Base-by-base conservation (phyloP, 1,284 basidiomycete species). In the Cryptococcus jaspeensis region DNA sequence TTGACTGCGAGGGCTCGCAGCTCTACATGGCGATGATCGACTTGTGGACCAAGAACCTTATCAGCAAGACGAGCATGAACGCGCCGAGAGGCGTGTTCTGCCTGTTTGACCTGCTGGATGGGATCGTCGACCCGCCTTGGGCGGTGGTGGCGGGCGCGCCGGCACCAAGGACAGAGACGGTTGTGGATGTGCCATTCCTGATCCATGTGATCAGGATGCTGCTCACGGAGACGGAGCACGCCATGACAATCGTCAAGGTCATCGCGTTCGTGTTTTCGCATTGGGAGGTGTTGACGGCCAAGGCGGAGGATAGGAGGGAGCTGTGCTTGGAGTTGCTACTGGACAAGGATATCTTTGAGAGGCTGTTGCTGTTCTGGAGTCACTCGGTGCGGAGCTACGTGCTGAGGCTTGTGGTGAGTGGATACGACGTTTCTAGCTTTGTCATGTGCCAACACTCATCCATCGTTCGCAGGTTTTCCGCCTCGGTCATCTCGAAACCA, bases 261-360 rank as follows among this genome's bases (percentile, higher is more conserved):
- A 76, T 81, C 52, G 76, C 79, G 7, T 81, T 80, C 56, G 67
- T 81, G 15, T 82, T 81, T 59, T 78, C 80, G 4, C 79, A 80
- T 61, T 82, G 79, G 69, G 80, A 81, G 56, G 77, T 78, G n/a
- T 70, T 82, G 47, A 80, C 79, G 8, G 66, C 76, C 7, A 54
- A 72, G 11, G 56, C 72, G 0, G 72, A 72, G 41, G 78, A 81
- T 59, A 70, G 80, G 12, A 70, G 70, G 28, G 78, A 76, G 51
- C 67, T 81, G 38, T 80, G 80, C 59, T 63, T 79, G 46, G 71
- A 76, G 22, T 62, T 81, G 44, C 62, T 81, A 46, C 70, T 82
- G 44, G 69, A 80, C 49, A 75, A 74, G 49, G 66, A 66, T 36
- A 56, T 81, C 37, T 82, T 82, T 61, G 73, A 79, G 58, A 69